These are phyloP conservation scores for Debaryomyces robertsiae DNA, from an alignment of 1,139 yeast genomes.

Conservation along the genomic window DNA sequence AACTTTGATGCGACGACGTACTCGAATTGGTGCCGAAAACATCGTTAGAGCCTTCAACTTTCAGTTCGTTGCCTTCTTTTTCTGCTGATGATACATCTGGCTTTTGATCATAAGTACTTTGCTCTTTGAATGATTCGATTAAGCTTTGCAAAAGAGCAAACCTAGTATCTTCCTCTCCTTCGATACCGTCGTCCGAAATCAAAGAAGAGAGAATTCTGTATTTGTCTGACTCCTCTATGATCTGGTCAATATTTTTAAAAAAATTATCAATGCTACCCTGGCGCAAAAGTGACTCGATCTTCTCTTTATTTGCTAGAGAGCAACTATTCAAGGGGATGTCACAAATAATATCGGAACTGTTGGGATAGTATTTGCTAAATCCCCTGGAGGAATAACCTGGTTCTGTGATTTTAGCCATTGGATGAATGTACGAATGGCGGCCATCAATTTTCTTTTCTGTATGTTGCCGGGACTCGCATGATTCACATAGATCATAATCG, in stretches of 20 bases:
- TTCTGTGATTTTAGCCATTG: constrained; percentile 30
- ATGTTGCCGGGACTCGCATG: constrained; percentile 41
- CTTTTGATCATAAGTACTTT: neutral
- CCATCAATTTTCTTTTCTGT: constrained; percentile 19
- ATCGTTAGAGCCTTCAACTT: constrained; percentile 3
- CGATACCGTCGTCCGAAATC: constrained; percentile 14
- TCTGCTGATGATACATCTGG: neutral
- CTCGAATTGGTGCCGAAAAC: neutral
- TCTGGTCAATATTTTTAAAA: constrained; percentile 24
- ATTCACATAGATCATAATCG: constrained; percentile 58
- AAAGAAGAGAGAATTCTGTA: constrained; percentile 25
- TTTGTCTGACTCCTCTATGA: constrained; percentile 28
- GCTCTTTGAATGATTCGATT: constrained; percentile 15
- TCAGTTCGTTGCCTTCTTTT: constrained; percentile 4
- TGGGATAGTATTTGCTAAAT: neutral
- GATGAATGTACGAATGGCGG: constrained; percentile 31
- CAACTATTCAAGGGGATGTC: constrained; percentile 34
- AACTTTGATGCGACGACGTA: neutral
- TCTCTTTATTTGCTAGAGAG: constrained; percentile 20
- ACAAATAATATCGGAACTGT: constrained; percentile 19
- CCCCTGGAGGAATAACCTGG: too few relatives aligned
- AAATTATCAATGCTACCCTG: constrained; percentile 25
- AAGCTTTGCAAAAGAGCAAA: constrained; percentile 27
- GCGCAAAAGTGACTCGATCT: constrained; percentile 22
- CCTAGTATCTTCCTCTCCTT: constrained; percentile 24